Evolutionary conservation across 257 asterid species (phyloP).

Genomic region (Primulina tabacum): DNA sequence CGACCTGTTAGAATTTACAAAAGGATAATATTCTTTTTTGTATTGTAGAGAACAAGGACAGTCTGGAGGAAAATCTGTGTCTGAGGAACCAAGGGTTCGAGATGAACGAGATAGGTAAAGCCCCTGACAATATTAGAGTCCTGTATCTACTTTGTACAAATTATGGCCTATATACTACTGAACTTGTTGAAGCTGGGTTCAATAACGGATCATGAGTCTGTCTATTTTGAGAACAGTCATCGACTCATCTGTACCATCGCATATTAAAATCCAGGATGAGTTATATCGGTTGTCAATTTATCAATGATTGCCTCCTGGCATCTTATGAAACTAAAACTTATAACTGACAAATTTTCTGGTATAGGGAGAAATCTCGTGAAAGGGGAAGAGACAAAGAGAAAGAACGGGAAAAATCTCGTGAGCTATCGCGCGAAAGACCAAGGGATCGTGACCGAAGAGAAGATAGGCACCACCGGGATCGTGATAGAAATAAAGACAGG

Average conservation of each 20-base stretch:
- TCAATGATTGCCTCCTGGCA: background rate
- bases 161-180: background rate
- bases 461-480: slow-evolving; percentile 84
- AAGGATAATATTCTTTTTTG: slow-evolving; percentile 3
- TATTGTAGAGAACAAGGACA: slow-evolving; percentile 68
- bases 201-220: background rate
- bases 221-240: background rate
- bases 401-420: slow-evolving; percentile 67
- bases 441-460: slow-evolving; percentile 86
- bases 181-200: background rate
- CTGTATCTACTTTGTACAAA: background rate
- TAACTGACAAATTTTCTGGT: slow-evolving; percentile 38
- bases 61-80: slow-evolving; percentile 74
- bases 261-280: background rate
- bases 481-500: slow-evolving; percentile 65
- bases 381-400: slow-evolving; percentile 65
- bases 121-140: background rate
- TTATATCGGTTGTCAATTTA: background rate
- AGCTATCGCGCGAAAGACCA: slow-evolving; percentile 71
- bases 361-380: slow-evolving; percentile 88
- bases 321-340: background rate
- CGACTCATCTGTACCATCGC: background rate
- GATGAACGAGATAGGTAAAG: slow-evolving; percentile 36
- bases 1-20: background rate
- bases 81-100: slow-evolving; percentile 87